Percentiles rank a stretch among this genome's conserved stretches.
phyloP scores from a whole-genome alignment of 306 rosid genomes.

The Senna tora region DNA sequence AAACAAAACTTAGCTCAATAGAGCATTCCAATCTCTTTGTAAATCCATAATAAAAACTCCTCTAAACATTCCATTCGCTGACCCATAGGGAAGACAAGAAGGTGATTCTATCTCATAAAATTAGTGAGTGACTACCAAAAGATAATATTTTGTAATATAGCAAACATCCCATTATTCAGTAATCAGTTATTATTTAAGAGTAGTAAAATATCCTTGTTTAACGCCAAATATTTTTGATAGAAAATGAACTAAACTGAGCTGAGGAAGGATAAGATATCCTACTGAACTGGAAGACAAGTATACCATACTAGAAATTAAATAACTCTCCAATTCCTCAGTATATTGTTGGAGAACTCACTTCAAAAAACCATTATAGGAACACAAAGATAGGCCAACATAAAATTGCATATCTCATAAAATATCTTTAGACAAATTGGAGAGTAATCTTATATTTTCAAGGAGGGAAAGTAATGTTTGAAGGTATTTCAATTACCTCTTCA shows the following conservation, averaged over 20 bases:
- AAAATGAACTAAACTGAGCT: slow-evolving; percentile 6
- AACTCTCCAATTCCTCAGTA: slow-evolving; percentile 20
- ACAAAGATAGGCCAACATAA: slow-evolving; percentile 5
- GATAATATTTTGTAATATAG: not conserved
- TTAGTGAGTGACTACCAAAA: slow-evolving; percentile 19
- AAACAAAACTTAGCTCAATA: too few species aligned
- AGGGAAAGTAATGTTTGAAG: too few species aligned
- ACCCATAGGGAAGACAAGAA: too few species aligned
- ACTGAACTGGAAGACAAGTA: not conserved
- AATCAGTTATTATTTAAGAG: not conserved
- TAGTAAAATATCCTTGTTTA: slow-evolving; percentile 2
- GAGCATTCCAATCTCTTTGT: too few species aligned
- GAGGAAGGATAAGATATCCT: slow-evolving; percentile 9
- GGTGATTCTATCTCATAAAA: too few species aligned
- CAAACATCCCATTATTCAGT: slow-evolving; percentile 24
- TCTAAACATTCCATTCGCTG: too few species aligned
- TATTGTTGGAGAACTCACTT: slow-evolving; percentile 18
- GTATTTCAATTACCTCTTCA: too few species aligned
- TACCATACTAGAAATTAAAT: slow-evolving; percentile 6
- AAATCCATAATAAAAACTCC: too few species aligned
- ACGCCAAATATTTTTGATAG: not conserved
- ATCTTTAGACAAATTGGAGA: slow-evolving; percentile 3
- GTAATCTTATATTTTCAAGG: too few species aligned
- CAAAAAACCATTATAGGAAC: slow-evolving; percentile 27
- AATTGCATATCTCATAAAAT: not conserved